These are phyloP conservation scores for Solanum stenotomum DNA, from an alignment of 257 asterid species.

Conservation along the genomic window DNA sequence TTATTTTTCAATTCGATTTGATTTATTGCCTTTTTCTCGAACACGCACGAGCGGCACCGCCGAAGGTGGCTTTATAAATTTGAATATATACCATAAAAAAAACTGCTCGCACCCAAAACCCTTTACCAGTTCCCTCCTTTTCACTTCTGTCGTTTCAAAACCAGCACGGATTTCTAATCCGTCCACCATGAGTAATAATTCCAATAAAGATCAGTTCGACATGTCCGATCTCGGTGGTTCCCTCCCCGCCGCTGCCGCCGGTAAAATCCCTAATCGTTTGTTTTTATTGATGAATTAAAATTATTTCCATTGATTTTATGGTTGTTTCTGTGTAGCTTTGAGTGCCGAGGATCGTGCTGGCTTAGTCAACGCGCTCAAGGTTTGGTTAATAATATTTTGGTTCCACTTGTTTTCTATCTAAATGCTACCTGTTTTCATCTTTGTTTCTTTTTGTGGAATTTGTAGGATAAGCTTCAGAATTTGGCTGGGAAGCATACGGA, in stretches of 20 bases:
- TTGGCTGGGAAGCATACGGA: slow-evolving; percentile 58
- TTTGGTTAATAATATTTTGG: background rate
- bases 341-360: slow-evolving; percentile 77
- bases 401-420: background rate
- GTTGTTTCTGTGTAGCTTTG: slow-evolving; percentile 41
- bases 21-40: background rate
- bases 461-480: slow-evolving; percentile 15
- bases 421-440: background rate
- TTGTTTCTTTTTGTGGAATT: background rate
- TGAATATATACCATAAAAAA: background rate
- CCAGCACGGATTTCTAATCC: background rate
- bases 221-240: slow-evolving; percentile 48
- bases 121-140: slow-evolving; percentile 5
- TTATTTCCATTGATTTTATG: background rate
- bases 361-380: slow-evolving; percentile 77
- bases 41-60: background rate
- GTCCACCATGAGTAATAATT: slow-evolving; percentile 33
- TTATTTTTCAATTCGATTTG: background rate
- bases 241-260: slow-evolving; percentile 92
- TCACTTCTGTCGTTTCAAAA: background rate
- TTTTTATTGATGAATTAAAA: background rate
- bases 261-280: slow-evolving; percentile 16
- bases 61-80: background rate
- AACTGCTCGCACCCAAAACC: background rate
- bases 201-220: slow-evolving; percentile 34